Evolutionary conservation across 495 filamentous ascomycete genomes (phyloP), one percentile per base, ranked within the genome.

Genomic region (Hyaloscypha finlandica): DNA sequence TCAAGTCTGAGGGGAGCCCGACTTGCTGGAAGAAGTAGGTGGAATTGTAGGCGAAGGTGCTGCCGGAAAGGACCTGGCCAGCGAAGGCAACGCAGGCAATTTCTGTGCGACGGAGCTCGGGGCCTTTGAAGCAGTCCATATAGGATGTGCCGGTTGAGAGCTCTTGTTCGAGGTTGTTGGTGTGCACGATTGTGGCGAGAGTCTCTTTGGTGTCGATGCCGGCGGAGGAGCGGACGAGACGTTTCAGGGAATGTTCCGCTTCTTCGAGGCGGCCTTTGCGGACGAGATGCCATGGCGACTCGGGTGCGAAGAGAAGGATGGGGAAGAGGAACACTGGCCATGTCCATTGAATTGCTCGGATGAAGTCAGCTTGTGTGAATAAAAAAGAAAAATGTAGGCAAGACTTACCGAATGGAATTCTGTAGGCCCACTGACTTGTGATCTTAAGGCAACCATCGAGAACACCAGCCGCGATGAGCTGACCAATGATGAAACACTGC

Each of bases 1-100:
- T 78, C 2, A 74, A 66, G 8, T 77, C 69, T 0, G 79, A 77
- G 0, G 78, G 69, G 31, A 88, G 73, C 2, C 86, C 87, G 5
- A 86, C 85, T 42, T 84, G 81, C 59, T 81, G 77, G 74, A 89
- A 89, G 77, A 91, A 89, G 55, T 87, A 88, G 0, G 86, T 89
- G 58, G 85, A 85, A 0, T 82, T 83, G 62, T 85, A 88, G 39
- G 83, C 83, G 22, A 87, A 71, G 52, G 77, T 81, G 42, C 80
- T 77, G 0, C 83, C 83, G 32, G 78, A 78, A 12, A 81, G 56
- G 25, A 81, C 80, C 57, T 88, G 84, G 29, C 77, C 78, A 51
- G 75, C 73, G 52, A 79, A 86, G 0, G 83, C 80, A 8, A 79
- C 77, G 45, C 78, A 76, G 0, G 80, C 80, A 37, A 87, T 83